Base-by-base conservation (phyloP, 2,329 filamentous ascomycete genomes). In the Onygenales sp. region DNA sequence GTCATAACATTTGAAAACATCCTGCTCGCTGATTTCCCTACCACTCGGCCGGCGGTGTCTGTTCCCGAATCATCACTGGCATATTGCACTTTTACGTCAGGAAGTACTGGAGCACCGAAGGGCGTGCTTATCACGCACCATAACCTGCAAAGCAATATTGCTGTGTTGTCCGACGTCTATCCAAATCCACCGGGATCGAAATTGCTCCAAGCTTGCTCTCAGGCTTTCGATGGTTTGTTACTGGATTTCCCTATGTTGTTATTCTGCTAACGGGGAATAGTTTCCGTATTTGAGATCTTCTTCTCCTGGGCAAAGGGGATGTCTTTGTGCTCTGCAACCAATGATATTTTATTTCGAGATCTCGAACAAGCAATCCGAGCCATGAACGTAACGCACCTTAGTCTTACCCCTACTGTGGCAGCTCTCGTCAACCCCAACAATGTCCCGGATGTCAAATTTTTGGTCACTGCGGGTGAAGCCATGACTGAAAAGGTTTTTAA, bases 271-370 rank as follows among this genome's bases (percentile, higher is more conserved):
- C 44, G 17, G n/a, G 33, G 10, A 6, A 38, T 50, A 71, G 84
- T 94, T 2, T 94, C 89, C 0, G 86, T 94, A 0, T 94, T 94
- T 64, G 90, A 95, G 63, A 91, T 94, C 11, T 92, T 95, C 66
- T 94, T 89, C 61, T 76, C 89, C 0, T 94, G 89, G 86, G 79
- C 80, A 46, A 77, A 78, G 36, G 89, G 89, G 3, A 88, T 92
- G 74, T 86, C 85, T 56, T 74, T 95, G 10, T 95, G 87, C 63
- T 81, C 86, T 2, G 85, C 83, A 0, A 79, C 76, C 0, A 90
- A 91, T 59, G 86, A 93, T 60, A 78, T 81, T 1, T 70, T 94
- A 0, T 89, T 92, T 61, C 76, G 76, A 41, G 83, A 94, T 60
- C 72, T 94, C 7, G 87, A 90, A 65, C 67, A 72, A 17, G 75